Base-by-base conservation (phyloP, 73 alveolate genomes). In the Paramecium caudatum region DNA sequence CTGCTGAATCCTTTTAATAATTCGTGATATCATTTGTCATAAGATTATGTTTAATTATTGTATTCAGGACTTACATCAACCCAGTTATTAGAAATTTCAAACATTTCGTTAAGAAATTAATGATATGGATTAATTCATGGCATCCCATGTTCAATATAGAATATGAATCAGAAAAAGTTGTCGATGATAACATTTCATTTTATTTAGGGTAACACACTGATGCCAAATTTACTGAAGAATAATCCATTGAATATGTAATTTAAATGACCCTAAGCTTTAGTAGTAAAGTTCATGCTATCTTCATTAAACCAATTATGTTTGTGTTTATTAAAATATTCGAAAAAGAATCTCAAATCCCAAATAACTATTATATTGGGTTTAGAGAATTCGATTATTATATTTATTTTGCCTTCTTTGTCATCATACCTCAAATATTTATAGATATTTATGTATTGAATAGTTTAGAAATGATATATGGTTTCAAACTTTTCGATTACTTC, bases 181-280 rank as follows among this genome's bases (percentile, higher is more conserved):
- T 27, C 0, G 88, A 74, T 13, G 46, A 74, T 13, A 74, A 39
- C 19, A 39, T 74, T 8, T 74, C 88, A 41, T 74, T 74, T 45
- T 74, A 74, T 74, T 74, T 74, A 45, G 88, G 88, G 16, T 30
- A 45, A 41, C 68, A 74, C 12, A 74, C 88, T 74, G 62, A 74
- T 41, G 21, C 62, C 10, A 74, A 74, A 21, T 74, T 74, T 43
- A 74, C 62, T 21, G 88, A 74, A 2, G 88, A 74, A 10, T 9
- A 74, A 74, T 36, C 88, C 6, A 27, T 74, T 41, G 88, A 74
- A 45, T 74, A 37, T 17, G 88, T 74, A 21, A 74, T 74, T 16
- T 12, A 74, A 37, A 74, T 74, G 88, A 41, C 68, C 6, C 4
- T 74, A 5, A 30, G 68, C 32, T 74, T 74, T 45, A 74, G 88